A percentile compares a stretch with the other conserved stretches of the same genome.
Conservation (phyloP, 106 monocot genomes). For the Dendrobium huoshanense region DNA sequence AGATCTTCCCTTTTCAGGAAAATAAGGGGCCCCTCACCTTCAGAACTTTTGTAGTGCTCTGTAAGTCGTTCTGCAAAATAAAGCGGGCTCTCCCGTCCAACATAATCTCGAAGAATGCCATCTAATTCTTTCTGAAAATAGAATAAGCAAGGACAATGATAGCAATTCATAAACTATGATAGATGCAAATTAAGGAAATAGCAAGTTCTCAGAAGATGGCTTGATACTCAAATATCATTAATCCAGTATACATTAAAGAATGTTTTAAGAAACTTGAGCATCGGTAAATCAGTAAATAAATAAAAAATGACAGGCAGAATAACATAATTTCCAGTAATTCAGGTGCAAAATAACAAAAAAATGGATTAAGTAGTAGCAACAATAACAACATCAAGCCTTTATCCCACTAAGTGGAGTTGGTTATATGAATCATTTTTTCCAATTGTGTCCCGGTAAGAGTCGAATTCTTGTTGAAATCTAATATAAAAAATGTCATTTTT, state of each 20-base stretch:
- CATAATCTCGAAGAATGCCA: conserved; percentile 57
- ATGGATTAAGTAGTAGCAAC: too few relatives aligned
- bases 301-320: neutral
- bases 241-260: neutral
- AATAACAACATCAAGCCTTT: too few relatives aligned
- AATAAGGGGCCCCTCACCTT: conserved; percentile 51
- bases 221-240: neutral
- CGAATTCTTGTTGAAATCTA: too few relatives aligned
- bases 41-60: conserved; percentile 39
- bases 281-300: neutral
- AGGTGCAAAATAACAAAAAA: neutral
- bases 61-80: conserved; percentile 67
- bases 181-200: neutral
- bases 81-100: conserved; percentile 63
- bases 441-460: too few relatives aligned
- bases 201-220: neutral
- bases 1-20: conserved; percentile 72
- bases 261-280: neutral
- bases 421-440: too few relatives aligned
- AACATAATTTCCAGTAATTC: neutral
- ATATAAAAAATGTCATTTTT: too few relatives aligned
- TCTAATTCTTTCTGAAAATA: conserved; percentile 43
- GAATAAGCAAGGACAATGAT: neutral
- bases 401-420: too few relatives aligned
- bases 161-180: neutral